These are phyloP conservation scores for Nitzschia inconspicua DNA, from an alignment of 108 stramenopile species.

Conservation along the genomic window DNA sequence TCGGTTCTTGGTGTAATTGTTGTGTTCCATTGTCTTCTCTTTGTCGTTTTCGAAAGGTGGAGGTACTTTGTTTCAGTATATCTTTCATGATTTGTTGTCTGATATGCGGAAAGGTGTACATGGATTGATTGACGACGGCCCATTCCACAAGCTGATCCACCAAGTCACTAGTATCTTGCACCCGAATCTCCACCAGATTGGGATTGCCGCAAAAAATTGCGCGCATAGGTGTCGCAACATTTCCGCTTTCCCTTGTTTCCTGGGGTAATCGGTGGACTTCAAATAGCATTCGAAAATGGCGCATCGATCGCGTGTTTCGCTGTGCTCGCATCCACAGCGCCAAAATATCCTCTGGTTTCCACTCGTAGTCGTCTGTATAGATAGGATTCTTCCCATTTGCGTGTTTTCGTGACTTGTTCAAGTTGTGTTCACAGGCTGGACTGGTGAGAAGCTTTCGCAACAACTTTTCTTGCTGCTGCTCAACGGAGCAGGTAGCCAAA, in stretches of 20 bases:
- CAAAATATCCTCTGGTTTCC: slow-evolving; percentile 27
- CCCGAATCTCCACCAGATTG: not conserved
- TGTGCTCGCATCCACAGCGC: slow-evolving; percentile 54
- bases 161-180: not conserved
- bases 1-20: not conserved
- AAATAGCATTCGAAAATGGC: slow-evolving; percentile 41
- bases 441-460: slow-evolving; percentile 1
- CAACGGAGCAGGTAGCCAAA: no score
- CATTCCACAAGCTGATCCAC: slow-evolving; percentile 40
- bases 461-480: not conserved
- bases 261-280: not conserved
- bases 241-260: not conserved
- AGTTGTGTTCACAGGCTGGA: slow-evolving; percentile 7
- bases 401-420: slow-evolving; percentile 2
- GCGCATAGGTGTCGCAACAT: not conserved
- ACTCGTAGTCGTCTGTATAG: slow-evolving; percentile 9
- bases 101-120: slow-evolving; percentile 23
- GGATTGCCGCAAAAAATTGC: slow-evolving; percentile 37
- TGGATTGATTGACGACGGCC: slow-evolving; percentile 44
- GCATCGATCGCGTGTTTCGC: slow-evolving; percentile 33
- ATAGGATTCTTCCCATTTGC: not conserved
- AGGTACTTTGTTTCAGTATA: not conserved
- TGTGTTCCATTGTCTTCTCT: not conserved
- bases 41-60: not conserved
- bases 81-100: slow-evolving; percentile 2